Evolutionary conservation across 208 protist species (phyloP).

Genomic region (Leishmania turanica): DNA sequence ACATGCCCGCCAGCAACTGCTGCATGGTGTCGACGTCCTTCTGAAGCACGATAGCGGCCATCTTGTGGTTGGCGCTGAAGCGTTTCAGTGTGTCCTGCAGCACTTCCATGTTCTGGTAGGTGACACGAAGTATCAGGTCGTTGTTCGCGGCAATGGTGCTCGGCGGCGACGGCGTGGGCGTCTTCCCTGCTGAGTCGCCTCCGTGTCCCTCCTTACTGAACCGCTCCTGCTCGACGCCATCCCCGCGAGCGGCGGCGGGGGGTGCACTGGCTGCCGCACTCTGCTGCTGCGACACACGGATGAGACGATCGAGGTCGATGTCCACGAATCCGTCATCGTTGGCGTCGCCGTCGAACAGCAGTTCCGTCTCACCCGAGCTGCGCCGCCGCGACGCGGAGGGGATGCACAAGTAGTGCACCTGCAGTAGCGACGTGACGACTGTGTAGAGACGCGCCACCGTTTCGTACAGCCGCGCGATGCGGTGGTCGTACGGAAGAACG

Average conservation of each 20-base stretch:
- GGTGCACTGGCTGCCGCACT: not conserved
- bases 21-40: conserved; percentile 82
- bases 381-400: conserved; percentile 37
- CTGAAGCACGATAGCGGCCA: conserved; percentile 79
- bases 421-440: conserved; percentile 61
- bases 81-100: conserved; percentile 58
- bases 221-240: not conserved
- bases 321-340: conserved; percentile 62
- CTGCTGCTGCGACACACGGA: conserved; percentile 37
- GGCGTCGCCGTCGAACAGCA: conserved; percentile 63
- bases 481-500: conserved; percentile 69
- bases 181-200: not conserved
- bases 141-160: conserved; percentile 37
- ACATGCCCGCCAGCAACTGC: conserved; percentile 69
- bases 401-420: conserved; percentile 81
- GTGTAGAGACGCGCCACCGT: conserved; percentile 62
- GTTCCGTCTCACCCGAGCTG: conserved; percentile 49
- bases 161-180: conserved; percentile 1
- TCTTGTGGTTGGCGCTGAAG: conserved; percentile 85
- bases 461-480: conserved; percentile 73
- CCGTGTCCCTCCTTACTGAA: conserved; percentile 10
- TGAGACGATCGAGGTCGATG: conserved; percentile 61
- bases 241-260: not conserved
- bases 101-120: conserved; percentile 63
- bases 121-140: conserved; percentile 67